Percentiles rank a stretch among this genome's conserved stretches.
These are phyloP conservation scores for Yarrowia osloensis DNA, from an alignment of 805 yeast species.

Conservation along the genomic window DNA sequence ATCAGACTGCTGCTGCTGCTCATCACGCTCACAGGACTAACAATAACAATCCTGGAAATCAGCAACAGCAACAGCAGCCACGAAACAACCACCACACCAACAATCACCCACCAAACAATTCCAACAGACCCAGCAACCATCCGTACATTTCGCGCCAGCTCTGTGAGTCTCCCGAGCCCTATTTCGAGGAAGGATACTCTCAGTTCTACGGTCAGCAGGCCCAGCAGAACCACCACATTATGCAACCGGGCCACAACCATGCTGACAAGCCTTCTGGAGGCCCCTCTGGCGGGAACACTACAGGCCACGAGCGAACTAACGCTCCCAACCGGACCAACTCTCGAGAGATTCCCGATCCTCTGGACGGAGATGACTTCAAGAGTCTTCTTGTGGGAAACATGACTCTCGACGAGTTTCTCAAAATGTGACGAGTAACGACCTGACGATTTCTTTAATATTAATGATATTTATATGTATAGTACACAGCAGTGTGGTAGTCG, in stretches of 20 bases:
- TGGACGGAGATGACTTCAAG: conserved; percentile 33
- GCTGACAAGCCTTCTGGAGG: neutral
- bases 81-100: neutral
- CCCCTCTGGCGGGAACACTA: neutral
- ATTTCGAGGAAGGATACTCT: conserved; percentile 10
- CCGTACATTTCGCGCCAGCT: neutral
- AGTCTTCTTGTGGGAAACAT: conserved; percentile 35
- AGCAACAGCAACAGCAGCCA: neutral
- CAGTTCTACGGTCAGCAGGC: conserved; percentile 25
- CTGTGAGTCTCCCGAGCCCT: conserved; percentile 2
- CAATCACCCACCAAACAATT: neutral
- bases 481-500: too few species aligned
- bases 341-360: conserved; percentile 16
- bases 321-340: conserved; percentile 13
- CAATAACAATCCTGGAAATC: neutral
- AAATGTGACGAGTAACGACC: conserved; percentile 27
- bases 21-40: too few species aligned
- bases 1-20: neutral
- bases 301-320: neutral
- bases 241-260: neutral
- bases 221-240: conserved; percentile 15
- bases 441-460: neutral
- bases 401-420: conserved; percentile 37
- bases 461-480: conserved; percentile 12
- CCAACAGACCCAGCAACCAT: neutral